phyloP scores from a whole-genome alignment of 768 basidiomycete genomes.

The Suillus paluster region DNA sequence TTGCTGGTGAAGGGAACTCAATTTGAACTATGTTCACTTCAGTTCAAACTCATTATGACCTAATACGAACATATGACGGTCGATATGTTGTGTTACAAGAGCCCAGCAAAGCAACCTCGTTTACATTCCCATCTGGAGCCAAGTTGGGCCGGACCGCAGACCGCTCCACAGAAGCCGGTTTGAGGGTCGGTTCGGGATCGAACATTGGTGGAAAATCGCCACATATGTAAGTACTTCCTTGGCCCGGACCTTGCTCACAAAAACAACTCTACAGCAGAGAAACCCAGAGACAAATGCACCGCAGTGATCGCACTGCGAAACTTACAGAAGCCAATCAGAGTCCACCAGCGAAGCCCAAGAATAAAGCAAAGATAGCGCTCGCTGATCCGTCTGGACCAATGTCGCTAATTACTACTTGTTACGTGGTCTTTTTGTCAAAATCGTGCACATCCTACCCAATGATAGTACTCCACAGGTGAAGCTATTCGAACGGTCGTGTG shows the following conservation, averaged over 20 bases:
- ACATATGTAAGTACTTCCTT: too few relatives aligned
- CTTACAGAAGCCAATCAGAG: neutral
- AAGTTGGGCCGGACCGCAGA: too few relatives aligned
- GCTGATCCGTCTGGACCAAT: neutral
- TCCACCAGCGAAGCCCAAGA: neutral
- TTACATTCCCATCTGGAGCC: too few relatives aligned
- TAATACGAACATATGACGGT: too few relatives aligned
- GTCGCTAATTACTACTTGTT: neutral
- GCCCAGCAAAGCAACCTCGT: too few relatives aligned
- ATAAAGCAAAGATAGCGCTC: neutral
- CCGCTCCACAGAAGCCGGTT: too few relatives aligned
- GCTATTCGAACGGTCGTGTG: neutral
- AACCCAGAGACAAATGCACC: neutral
- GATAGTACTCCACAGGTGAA: neutral
- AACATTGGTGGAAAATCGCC: too few relatives aligned
- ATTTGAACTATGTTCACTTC: too few relatives aligned
- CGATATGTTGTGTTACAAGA: too few relatives aligned
- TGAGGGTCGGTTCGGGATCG: too few relatives aligned
- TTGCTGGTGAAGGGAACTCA: neutral
- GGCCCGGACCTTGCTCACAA: neutral
- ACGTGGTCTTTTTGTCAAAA: neutral
- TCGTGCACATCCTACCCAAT: neutral
- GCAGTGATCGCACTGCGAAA: neutral
- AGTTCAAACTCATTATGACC: too few relatives aligned
- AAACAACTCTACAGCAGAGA: neutral